Base-by-base conservation (phyloP, 1,284 basidiomycete species). In the Ceratorhiza oryzae-sativae region DNA sequence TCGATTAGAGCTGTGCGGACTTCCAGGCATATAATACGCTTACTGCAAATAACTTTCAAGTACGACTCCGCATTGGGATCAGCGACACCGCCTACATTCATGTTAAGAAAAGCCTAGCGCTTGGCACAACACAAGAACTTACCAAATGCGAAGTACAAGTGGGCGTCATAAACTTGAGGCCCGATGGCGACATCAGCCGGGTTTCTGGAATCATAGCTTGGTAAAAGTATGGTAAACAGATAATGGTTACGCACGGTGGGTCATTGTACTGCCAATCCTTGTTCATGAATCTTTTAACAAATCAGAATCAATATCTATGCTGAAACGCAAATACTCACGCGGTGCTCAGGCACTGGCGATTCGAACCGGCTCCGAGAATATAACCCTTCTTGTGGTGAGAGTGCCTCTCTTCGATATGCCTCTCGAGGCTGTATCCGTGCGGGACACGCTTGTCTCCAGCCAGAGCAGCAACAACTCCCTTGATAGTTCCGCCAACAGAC, bases 91-190 rank as follows among this genome's bases (percentile, higher is more conserved):
- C 90, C 75, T 67, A 68, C 49, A 77, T 65, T 46, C 59, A 56
- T 32, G 13, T 23, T 56, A 20, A 39, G 36, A 27, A 34, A 30
- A 30, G 9, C 20, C 12, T 4, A 9, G n/a, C 65, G 3, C 6
- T 18, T 42, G 13, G 67, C 34, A 46, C 23, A 46, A 13, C 78
- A n/a, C 25, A 36, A 32, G 36, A 18, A 58, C 86, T 76, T 76
- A 88, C 86, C 81, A 84, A 73, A 73, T 5, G 71, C 63, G 77
- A 91, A 91, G 77, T 92, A 92, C n/a, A 93, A 78, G 79, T 93
- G 91, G 71, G 91, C 89, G 76, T 93, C 91, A 75, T 92, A 93
- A n/a, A 80, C 18, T 75, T 90, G 88, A 18, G 90, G 88, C 0
- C 91, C 91, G 41, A 85, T 84, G 1, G 84, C 84, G 30, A 88